A percentile compares a stretch with the other conserved stretches of the same genome.
phyloP scores from a whole-genome alignment of 2,329 filamentous ascomycete genomes.

The Talaromyces rugulosus region DNA sequence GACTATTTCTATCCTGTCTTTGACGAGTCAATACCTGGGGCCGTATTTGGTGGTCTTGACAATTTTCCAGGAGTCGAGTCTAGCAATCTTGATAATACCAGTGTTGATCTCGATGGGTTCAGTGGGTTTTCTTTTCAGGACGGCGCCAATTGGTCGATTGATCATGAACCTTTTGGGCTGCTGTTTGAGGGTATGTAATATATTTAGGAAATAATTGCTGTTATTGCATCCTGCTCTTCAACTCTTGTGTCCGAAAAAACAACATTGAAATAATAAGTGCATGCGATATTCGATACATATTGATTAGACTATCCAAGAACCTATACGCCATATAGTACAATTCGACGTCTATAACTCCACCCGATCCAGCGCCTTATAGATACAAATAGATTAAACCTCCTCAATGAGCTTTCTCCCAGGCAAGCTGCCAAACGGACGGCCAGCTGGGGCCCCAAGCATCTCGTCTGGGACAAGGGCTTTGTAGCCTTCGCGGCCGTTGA shows the following conservation, averaged over 20 bases:
- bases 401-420: slow-evolving; percentile 10
- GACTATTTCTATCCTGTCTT: neutral
- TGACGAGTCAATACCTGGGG: neutral
- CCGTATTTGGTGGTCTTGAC: neutral
- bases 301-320: neutral
- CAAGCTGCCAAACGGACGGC: slow-evolving; percentile 33
- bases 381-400: slow-evolving; percentile 6
- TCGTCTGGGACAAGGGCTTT: slow-evolving; percentile 43
- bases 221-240: neutral
- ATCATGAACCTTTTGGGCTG: slow-evolving; percentile 11
- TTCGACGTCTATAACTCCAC: neutral
- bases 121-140: slow-evolving; percentile 10
- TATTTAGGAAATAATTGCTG: neutral
- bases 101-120: slow-evolving; percentile 11
- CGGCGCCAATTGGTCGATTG: slow-evolving; percentile 10
- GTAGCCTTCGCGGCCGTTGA: slow-evolving; percentile 39
- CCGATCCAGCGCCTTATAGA: neutral
- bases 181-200: slow-evolving; percentile 11
- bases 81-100: neutral
- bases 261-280: neutral
- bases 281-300: neutral
- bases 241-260: too few species aligned
- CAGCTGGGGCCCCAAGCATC: slow-evolving; percentile 43
- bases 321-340: neutral
- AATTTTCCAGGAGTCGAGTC: neutral